Conservation (phyloP, 1,284 basidiomycete genomes). For the Austropuccinia psidii region DNA sequence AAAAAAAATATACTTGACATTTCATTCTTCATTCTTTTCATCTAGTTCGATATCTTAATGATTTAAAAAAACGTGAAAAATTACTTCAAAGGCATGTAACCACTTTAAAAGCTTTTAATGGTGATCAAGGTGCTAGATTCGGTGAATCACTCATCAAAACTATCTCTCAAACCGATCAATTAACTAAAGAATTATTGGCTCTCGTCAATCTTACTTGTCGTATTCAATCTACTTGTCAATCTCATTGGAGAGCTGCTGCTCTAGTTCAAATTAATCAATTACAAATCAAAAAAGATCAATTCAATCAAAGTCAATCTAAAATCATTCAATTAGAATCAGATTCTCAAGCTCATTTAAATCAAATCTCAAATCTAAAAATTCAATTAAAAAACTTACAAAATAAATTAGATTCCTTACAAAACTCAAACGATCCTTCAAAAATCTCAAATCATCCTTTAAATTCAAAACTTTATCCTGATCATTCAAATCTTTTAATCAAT, state of each 20-base stretch:
- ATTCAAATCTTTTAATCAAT: too few relatives aligned
- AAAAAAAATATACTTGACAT: not conserved
- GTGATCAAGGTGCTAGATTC: conserved; percentile 1
- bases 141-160: conserved; percentile 15
- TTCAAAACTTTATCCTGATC: too few relatives aligned
- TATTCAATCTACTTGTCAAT: conserved; percentile 12
- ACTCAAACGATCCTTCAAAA: not conserved
- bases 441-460: not conserved
- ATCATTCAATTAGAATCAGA: conserved; percentile 13
- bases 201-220: conserved; percentile 2
- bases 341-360: not conserved
- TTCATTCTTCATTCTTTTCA: not conserved
- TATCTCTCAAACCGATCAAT: conserved; percentile 10
- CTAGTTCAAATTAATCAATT: conserved; percentile 13
- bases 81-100: not conserved
- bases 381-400: conserved; percentile 16
- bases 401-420: not conserved
- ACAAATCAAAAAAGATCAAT: not conserved
- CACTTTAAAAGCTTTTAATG: conserved; percentile 19
- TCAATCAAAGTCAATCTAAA: not conserved
- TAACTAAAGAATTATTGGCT: not conserved
- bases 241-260: conserved; percentile 31
- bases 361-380: conserved; percentile 17
- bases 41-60: not conserved
- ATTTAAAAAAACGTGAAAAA: conserved; percentile 17